A percentile compares a stretch with the other conserved stretches of the same genome.
These are phyloP conservation scores for Kluyveromyces nonfermentans DNA, from an alignment of 805 yeast genomes.

Conservation along the genomic window DNA sequence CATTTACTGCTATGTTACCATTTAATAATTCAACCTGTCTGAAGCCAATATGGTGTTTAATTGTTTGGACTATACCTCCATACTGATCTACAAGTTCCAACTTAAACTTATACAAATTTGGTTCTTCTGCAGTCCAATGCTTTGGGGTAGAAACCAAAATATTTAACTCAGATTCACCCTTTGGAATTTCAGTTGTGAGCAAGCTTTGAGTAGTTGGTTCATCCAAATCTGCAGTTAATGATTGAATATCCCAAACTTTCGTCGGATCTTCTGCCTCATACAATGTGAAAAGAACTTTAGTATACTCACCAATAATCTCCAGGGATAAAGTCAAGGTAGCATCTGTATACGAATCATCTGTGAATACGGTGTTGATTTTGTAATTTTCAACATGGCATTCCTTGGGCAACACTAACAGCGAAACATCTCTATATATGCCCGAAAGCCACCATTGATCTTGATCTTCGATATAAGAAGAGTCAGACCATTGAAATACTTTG, in stretches of 20 bases:
- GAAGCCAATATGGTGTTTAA: neutral
- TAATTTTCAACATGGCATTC: neutral
- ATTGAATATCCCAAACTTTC: neutral
- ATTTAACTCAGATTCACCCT: neutral
- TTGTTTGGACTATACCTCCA: neutral
- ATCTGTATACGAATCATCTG: neutral
- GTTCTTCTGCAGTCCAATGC: slow-evolving; percentile 2
- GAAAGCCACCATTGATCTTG: slow-evolving; percentile 2
- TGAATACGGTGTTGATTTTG: neutral
- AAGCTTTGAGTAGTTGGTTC: neutral
- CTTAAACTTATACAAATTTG: neutral
- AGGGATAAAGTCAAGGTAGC: neutral
- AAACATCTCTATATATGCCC: slow-evolving; percentile 1
- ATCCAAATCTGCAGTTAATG: neutral
- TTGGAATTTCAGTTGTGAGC: neutral
- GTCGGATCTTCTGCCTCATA: neutral
- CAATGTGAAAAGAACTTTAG: neutral
- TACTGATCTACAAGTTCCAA: neutral
- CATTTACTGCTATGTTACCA: slow-evolving; percentile 1
- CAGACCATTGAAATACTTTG: slow-evolving; percentile 1
- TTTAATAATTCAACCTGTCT: neutral
- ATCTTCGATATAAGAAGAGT: neutral
- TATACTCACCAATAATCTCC: neutral
- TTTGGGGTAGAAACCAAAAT: neutral
- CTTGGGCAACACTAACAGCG: neutral